phyloP scores from a whole-genome alignment of 441 rosid species.

The Metrosideros polymorpha region DNA sequence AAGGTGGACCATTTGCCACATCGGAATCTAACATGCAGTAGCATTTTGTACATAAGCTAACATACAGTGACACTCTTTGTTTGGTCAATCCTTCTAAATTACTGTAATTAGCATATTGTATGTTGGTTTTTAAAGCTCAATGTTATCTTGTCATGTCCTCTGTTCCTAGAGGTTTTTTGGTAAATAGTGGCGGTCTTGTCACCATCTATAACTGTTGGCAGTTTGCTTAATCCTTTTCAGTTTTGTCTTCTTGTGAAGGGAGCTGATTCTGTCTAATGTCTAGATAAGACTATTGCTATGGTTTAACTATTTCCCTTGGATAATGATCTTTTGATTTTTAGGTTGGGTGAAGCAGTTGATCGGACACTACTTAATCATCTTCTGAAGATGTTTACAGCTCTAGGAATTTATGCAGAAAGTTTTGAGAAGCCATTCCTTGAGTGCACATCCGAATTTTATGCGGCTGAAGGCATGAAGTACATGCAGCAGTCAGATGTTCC shows the following conservation, averaged over 20 bases:
- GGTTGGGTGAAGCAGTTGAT: conserved; percentile 91
- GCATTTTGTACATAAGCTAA: not conserved
- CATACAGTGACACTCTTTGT: not conserved
- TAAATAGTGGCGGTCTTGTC: not conserved
- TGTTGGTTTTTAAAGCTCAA: not conserved
- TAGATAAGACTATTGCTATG: not conserved
- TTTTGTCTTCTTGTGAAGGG: not conserved
- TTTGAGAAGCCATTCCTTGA: conserved; percentile 95
- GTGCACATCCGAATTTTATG: conserved; percentile 91
- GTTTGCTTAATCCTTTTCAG: not conserved
- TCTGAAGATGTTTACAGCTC: conserved; percentile 96
- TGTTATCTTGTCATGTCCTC: not conserved
- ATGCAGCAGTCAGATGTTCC: conserved; percentile 97
- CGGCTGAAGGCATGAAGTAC: conserved; percentile 91
- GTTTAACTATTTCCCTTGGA: not conserved
- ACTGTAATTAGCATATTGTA: not conserved
- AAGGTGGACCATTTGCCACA: not conserved
- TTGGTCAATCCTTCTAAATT: not conserved
- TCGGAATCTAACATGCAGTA: not conserved
- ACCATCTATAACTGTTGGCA: not conserved
- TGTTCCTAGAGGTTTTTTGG: not conserved
- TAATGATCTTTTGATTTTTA: conserved; percentile 20
- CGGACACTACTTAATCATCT: conserved; percentile 86
- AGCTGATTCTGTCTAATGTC: not conserved
- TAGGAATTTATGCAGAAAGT: conserved; percentile 89